phyloP scores from a whole-genome alignment of 2,329 filamentous ascomycete genomes.

The Ophiostoma australiae region DNA sequence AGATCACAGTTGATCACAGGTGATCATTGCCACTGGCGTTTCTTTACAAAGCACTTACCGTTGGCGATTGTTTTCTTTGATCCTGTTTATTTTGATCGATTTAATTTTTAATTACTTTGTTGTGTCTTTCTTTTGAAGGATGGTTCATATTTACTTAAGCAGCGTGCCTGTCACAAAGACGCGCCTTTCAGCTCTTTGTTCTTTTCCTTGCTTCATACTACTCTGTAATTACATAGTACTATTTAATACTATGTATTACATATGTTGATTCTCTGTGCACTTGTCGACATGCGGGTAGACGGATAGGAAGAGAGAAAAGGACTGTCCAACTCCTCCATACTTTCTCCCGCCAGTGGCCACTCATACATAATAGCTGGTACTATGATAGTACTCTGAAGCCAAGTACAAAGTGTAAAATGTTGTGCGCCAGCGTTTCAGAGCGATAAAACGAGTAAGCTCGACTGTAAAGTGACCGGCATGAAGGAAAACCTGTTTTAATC shows the following conservation, averaged over 20 bases:
- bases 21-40: too few species aligned
- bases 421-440: constrained; percentile 17
- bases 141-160: neutral
- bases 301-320: too few species aligned
- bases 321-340: too few species aligned
- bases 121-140: neutral
- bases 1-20: neutral
- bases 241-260: too few species aligned
- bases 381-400: too few species aligned
- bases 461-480: neutral
- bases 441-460: neutral
- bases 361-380: too few species aligned
- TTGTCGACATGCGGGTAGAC: too few species aligned
- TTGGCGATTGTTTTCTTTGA: neutral
- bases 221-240: neutral
- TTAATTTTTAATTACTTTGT: neutral
- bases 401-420: neutral
- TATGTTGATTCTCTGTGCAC: too few species aligned
- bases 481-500: constrained; percentile 13
- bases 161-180: neutral
- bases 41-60: neutral
- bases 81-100: neutral
- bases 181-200: neutral
- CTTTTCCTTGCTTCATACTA: neutral
- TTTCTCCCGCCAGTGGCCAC: too few species aligned